phyloP scores from a whole-genome alignment of 2,329 filamentous ascomycete species.

The Tolypocladium guangdongense region DNA sequence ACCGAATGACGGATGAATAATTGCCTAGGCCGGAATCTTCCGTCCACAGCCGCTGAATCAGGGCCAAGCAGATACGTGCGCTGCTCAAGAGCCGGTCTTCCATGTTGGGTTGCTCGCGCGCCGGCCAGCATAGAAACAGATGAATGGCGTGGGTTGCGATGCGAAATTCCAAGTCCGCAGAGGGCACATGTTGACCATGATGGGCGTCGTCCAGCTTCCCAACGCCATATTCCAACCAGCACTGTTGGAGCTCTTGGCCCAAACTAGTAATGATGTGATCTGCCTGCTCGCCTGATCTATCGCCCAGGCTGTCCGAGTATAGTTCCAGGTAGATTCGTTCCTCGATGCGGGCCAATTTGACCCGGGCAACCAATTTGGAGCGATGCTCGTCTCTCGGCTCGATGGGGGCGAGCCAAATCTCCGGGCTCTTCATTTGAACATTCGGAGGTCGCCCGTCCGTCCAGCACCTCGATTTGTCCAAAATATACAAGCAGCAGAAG shows the following conservation, averaged over 20 bases:
- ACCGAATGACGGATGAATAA: neutral
- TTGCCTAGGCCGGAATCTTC: neutral
- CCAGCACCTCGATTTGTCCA: neutral
- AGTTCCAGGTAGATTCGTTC: neutral
- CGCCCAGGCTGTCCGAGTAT: neutral
- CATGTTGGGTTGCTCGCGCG: neutral
- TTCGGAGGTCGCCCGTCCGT: neutral
- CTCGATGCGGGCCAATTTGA: neutral
- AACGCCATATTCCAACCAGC: neutral
- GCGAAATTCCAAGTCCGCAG: neutral
- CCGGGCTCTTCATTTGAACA: neutral
- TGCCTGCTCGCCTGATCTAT: neutral
- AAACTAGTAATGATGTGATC: neutral
- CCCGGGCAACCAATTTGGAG: neutral
- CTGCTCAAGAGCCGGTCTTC: neutral
- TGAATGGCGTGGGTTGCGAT: neutral
- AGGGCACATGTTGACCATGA: neutral
- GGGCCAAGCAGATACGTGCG: neutral
- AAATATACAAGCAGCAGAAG: neutral
- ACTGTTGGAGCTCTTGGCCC: neutral
- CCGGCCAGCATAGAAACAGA: neutral
- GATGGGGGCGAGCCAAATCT: neutral
- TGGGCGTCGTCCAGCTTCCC: neutral
- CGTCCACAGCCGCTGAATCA: neutral
- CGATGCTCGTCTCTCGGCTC: neutral